A percentile compares a stretch with the other conserved stretches of the same genome.
These are phyloP conservation scores for Oryza glumipatula DNA, from an alignment of 176 grass and related monocot species.

Conservation along the genomic window DNA sequence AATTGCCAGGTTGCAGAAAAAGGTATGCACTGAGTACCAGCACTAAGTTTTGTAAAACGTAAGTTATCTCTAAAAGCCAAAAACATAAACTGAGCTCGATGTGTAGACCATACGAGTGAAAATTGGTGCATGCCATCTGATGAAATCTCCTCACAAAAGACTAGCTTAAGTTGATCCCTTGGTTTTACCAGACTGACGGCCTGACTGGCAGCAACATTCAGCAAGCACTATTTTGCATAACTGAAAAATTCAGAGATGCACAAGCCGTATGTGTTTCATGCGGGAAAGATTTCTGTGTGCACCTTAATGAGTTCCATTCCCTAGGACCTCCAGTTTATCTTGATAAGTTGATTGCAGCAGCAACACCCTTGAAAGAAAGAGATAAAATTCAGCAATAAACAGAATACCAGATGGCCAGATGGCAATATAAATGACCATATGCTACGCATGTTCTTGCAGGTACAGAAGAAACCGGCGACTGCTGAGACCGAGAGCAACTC, in stretches of 20 bases:
- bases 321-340: neutral
- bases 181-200: neutral
- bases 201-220: neutral
- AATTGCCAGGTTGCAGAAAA: slow-evolving; percentile 9
- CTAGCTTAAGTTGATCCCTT: neutral
- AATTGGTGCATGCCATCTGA: neutral
- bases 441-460: neutral
- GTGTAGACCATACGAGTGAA: neutral
- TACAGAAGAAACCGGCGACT: neutral
- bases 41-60: neutral
- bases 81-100: neutral
- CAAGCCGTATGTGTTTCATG: neutral
- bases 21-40: slow-evolving; percentile 3
- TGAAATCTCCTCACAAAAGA: neutral
- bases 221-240: neutral
- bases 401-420: too few relatives aligned
- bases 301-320: neutral
- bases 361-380: neutral
- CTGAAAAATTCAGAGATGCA: neutral
- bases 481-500: neutral
- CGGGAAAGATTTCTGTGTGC: neutral
- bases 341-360: neutral
- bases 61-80: neutral
- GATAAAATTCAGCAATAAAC: neutral
- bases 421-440: too few relatives aligned